A percentile compares a stretch with the other conserved stretches of the same genome.
Evolutionary conservation across 495 filamentous ascomycete genomes (phyloP).

Genomic region (Hypoxylon fuscum): DNA sequence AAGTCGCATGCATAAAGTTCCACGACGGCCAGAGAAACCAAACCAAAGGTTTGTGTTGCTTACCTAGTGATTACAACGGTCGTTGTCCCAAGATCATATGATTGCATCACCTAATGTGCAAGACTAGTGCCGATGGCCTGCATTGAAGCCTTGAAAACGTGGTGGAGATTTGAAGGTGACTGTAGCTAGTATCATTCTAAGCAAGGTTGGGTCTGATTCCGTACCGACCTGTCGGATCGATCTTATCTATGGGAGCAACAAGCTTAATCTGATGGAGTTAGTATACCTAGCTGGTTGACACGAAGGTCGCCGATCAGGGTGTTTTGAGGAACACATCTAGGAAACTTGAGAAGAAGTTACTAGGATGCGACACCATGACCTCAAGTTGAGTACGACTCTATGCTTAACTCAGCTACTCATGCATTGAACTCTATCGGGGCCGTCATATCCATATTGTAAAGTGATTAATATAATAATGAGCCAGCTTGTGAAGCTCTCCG

Average conservation of each 20-base stretch:
- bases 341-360: background rate
- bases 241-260: constrained; percentile 2
- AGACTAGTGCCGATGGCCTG: constrained; percentile 5
- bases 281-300: too few species aligned
- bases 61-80: background rate
- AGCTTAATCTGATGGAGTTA: background rate
- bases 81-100: constrained; percentile 2
- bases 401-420: too few species aligned
- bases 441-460: too few species aligned
- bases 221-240: constrained; percentile 12
- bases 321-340: background rate
- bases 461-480: too few species aligned
- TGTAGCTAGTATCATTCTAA: background rate
- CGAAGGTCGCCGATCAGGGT: background rate
- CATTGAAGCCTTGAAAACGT: constrained; percentile 1
- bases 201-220: background rate
- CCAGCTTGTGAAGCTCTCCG: too few species aligned
- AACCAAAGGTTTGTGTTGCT: background rate
- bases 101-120: background rate
- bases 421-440: too few species aligned
- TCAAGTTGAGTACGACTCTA: too few species aligned
- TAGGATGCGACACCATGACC: too few species aligned
- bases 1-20: constrained; percentile 13
- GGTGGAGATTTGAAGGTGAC: constrained; percentile 1
- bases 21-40: constrained; percentile 7